Evolutionary conservation across 495 filamentous ascomycete genomes (phyloP).

Genomic region (Penicillium riverlandense): DNA sequence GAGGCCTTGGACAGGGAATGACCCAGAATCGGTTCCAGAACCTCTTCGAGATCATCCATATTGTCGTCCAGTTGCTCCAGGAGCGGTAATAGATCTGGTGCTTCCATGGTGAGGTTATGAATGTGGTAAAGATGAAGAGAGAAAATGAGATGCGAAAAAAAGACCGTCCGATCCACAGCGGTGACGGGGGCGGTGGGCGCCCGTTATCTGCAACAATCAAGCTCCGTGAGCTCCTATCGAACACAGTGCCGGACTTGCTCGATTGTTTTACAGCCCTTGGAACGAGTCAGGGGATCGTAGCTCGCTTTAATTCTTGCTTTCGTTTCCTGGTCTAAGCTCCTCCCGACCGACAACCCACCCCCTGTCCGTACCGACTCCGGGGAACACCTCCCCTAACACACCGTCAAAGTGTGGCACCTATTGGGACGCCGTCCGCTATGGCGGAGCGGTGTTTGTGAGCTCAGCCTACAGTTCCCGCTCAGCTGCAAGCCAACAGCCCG

Average conservation of each 20-base stretch:
- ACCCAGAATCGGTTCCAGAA: slow-evolving; percentile 59
- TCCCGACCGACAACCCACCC: background rate
- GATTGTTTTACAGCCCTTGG: no score
- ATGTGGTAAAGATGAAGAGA: slow-evolving; percentile 3
- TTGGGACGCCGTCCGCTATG: slow-evolving; percentile 28
- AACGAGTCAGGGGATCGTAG: no score
- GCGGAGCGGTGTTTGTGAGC: slow-evolving; percentile 23
- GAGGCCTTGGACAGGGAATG: slow-evolving; percentile 57
- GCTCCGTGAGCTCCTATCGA: no score
- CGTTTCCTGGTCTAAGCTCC: background rate
- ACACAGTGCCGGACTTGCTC: no score
- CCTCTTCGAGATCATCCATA: slow-evolving; percentile 69
- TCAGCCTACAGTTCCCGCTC: slow-evolving; percentile 4
- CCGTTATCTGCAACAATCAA: no score
- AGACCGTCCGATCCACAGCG: slow-evolving; percentile 2
- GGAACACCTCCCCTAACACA: slow-evolving; percentile 5
- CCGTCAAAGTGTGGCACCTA: slow-evolving; percentile 31
- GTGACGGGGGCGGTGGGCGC: slow-evolving; percentile 9
- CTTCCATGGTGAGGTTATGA: slow-evolving; percentile 29
- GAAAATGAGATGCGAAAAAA: slow-evolving; percentile 15
- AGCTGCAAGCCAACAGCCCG: slow-evolving; percentile 3
- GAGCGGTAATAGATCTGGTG: slow-evolving; percentile 37
- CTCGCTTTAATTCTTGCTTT: no score
- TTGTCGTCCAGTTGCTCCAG: slow-evolving; percentile 68
- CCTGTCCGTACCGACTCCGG: background rate